Evolutionary conservation across 768 basidiomycete species (phyloP).

Genomic region (Tulasnella sp.): DNA sequence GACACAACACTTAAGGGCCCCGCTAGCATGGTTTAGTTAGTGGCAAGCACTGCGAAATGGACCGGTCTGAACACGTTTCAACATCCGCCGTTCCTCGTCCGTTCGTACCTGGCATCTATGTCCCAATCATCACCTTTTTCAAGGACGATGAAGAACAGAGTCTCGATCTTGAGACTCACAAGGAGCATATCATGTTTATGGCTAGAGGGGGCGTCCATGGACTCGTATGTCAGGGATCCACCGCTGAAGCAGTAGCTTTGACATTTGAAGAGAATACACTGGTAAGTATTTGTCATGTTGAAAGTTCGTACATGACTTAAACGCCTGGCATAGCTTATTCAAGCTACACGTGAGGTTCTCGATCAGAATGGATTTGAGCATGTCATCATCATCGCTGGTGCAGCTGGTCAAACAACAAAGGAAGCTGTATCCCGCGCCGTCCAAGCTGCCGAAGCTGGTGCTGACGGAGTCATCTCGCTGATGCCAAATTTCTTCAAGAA

Average conservation of each 20-base stretch:
- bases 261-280: slow-evolving; percentile 23
- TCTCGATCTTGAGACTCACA: slow-evolving; percentile 26
- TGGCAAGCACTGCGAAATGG: no score
- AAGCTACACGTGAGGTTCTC: slow-evolving; percentile 25
- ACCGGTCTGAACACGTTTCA: no score
- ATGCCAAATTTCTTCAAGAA: slow-evolving; percentile 23
- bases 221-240: slow-evolving; percentile 23
- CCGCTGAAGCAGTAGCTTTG: slow-evolving; percentile 25
- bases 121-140: slow-evolving; percentile 26
- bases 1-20: no score
- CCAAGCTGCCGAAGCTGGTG: slow-evolving; percentile 28
- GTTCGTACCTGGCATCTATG: slow-evolving; percentile 17
- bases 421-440: slow-evolving; percentile 26
- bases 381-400: slow-evolving; percentile 28
- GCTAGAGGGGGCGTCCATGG: slow-evolving; percentile 24
- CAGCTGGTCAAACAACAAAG: slow-evolving; percentile 26
- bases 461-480: slow-evolving; percentile 28
- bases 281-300: slow-evolving; percentile 18
- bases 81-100: background rate
- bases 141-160: slow-evolving; percentile 24
- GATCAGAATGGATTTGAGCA: slow-evolving; percentile 25
- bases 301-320: background rate
- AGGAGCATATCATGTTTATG: slow-evolving; percentile 25
- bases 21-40: no score
- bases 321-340: slow-evolving; percentile 26